Conservation (phyloP, 352 stramenopile species). For the Phytopythium mirpurense region DNA sequence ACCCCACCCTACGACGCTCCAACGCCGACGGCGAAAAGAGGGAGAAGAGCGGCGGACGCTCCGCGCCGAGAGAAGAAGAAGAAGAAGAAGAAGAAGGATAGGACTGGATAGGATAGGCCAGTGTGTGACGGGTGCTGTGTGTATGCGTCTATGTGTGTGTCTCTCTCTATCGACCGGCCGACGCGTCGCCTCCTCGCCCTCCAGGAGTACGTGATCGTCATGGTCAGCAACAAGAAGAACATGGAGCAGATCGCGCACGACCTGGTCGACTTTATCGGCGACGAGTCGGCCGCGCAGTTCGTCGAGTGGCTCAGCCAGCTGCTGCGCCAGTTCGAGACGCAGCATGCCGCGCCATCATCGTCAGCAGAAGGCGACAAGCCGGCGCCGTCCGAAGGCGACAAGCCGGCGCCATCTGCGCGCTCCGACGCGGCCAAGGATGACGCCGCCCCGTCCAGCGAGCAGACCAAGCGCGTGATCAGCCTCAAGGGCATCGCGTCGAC, state of each 20-base stretch:
- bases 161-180: background rate
- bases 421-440: conserved; percentile 5
- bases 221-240: conserved; percentile 86
- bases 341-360: conserved; percentile 5
- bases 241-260: conserved; percentile 80
- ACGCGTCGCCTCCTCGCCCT: background rate
- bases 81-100: conserved; percentile 8
- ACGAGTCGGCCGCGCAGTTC: conserved; percentile 69
- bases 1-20: background rate
- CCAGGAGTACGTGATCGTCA: conserved; percentile 76
- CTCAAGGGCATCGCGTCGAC: conserved; percentile 42
- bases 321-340: conserved; percentile 42
- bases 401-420: conserved; percentile 9
- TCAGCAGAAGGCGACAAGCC: no score
- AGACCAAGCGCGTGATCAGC: conserved; percentile 62
- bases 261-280: conserved; percentile 81
- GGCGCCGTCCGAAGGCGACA: conserved; percentile 1
- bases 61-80: no score
- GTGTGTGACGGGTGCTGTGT: conserved; percentile 18
- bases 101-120: no score
- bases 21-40: conserved; percentile 9
- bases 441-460: background rate
- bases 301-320: conserved; percentile 61
- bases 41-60: conserved; percentile 13
- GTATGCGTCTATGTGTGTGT: conserved; percentile 19